phyloP scores from a whole-genome alignment of 495 filamentous ascomycete genomes.

The Trichocladium uniseriatum region DNA sequence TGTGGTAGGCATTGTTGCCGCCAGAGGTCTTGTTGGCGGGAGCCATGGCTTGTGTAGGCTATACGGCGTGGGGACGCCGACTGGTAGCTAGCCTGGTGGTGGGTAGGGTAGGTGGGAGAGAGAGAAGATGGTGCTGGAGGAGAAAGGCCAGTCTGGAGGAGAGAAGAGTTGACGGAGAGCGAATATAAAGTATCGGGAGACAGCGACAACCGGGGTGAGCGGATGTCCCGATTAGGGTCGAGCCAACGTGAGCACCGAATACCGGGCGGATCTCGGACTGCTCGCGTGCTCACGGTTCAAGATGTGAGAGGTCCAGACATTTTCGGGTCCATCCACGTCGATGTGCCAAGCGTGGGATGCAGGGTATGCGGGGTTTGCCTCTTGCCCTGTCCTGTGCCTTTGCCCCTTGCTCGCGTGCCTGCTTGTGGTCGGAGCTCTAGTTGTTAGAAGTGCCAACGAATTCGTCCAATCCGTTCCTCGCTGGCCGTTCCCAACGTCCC shows the following conservation, averaged over 20 bases:
- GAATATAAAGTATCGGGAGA: not conserved
- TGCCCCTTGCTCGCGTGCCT: too few species aligned
- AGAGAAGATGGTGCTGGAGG: not conserved
- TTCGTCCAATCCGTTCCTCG: too few species aligned
- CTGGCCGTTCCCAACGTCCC: too few species aligned
- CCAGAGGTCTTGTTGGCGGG: constrained; percentile 41
- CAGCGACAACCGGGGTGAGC: too few species aligned
- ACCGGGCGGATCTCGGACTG: not conserved
- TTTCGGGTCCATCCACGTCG: not conserved
- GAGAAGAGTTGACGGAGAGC: not conserved
- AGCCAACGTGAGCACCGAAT: not conserved
- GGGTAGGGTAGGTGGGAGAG: not conserved
- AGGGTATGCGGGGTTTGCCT: not conserved
- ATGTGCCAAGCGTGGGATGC: not conserved
- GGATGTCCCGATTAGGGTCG: too few species aligned
- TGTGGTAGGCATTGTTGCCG: constrained; percentile 60
- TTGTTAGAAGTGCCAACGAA: too few species aligned
- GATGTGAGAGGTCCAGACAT: not conserved
- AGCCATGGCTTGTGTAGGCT: constrained; percentile 9
- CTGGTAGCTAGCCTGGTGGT: not conserved
- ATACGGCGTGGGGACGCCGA: not conserved
- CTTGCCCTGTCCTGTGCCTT: too few species aligned
- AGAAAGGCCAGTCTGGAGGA: not conserved
- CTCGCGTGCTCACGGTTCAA: not conserved
- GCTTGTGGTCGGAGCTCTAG: too few species aligned